A percentile compares a stretch with the other conserved stretches of the same genome.
phyloP scores from a whole-genome alignment of 2,329 filamentous ascomycete species.

The Xylariaceae sp. region DNA sequence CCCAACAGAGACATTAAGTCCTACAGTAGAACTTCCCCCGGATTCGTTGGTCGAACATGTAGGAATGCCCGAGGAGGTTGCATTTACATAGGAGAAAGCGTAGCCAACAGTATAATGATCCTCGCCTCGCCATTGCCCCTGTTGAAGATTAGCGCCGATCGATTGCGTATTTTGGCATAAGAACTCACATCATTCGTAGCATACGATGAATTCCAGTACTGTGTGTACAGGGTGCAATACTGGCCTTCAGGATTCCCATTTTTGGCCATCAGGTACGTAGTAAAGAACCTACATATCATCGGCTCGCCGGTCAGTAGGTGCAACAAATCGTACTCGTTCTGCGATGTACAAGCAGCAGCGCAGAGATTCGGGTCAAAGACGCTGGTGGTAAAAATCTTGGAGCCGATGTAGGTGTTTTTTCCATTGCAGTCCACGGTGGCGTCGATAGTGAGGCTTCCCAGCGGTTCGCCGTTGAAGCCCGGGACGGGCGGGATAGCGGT shows the following conservation, averaged over 20 bases:
- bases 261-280: slow-evolving; percentile 42
- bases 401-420: slow-evolving; percentile 35
- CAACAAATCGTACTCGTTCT: slow-evolving; percentile 33
- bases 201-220: slow-evolving; percentile 32
- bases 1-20: too few relatives aligned
- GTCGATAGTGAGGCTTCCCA: slow-evolving; percentile 34
- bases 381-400: slow-evolving; percentile 34
- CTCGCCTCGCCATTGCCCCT: slow-evolving; percentile 28
- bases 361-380: slow-evolving; percentile 35
- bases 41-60: neutral
- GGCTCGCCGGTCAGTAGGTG: slow-evolving; percentile 29
- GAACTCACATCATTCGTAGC: slow-evolving; percentile 31
- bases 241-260: slow-evolving; percentile 41
- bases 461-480: slow-evolving; percentile 29
- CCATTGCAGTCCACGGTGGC: slow-evolving; percentile 30
- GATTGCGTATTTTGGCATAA: neutral
- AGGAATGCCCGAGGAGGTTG: neutral
- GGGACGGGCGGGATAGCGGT: slow-evolving; percentile 16
- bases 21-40: too few relatives aligned
- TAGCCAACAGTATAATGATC: slow-evolving; percentile 26
- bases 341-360: slow-evolving; percentile 32
- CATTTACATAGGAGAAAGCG: slow-evolving; percentile 19
- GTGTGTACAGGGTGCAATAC: slow-evolving; percentile 44
- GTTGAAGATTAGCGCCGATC: slow-evolving; percentile 5
- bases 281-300: slow-evolving; percentile 40